Percentiles rank a stretch among this genome's conserved stretches.
These are phyloP conservation scores for Lagerstroemia speciosa DNA, from an alignment of 345 rosid genomes.

Conservation along the genomic window DNA sequence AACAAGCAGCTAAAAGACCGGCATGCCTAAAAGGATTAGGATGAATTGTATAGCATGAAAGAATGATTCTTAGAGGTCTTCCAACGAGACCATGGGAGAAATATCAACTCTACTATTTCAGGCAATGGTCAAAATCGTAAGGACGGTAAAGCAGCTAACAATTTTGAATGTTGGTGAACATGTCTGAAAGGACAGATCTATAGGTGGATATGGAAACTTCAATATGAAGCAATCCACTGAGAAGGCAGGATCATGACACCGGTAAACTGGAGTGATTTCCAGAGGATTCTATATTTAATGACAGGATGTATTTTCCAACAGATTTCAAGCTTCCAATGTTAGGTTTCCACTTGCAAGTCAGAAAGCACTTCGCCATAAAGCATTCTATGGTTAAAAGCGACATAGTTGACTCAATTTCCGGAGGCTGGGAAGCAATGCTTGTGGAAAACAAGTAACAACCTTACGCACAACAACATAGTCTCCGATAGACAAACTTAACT, in stretches of 20 bases:
- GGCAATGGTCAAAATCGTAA: background rate
- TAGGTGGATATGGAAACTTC: background rate
- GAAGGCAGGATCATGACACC: background rate
- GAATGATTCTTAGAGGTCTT: too few relatives aligned
- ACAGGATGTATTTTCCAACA: background rate
- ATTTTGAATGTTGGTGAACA: background rate
- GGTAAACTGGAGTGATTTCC: background rate
- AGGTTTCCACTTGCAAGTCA: background rate
- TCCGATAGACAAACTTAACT: conserved; percentile 66
- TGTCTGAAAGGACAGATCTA: background rate
- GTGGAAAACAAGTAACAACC: conserved; percentile 29
- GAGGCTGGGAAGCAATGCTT: background rate
- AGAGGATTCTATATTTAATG: background rate
- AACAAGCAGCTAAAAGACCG: background rate
- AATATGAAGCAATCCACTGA: background rate
- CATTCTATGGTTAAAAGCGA: background rate
- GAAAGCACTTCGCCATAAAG: background rate
- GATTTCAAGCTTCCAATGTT: background rate
- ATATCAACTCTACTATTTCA: background rate
- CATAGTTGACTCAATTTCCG: background rate
- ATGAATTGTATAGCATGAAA: too few relatives aligned
- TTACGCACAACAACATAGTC: conserved; percentile 94
- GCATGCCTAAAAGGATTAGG: background rate
- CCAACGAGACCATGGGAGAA: background rate
- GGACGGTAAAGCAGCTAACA: background rate